Evolutionary conservation across 257 asterid species (phyloP).

Genomic region (Solanum tarapatanum): DNA sequence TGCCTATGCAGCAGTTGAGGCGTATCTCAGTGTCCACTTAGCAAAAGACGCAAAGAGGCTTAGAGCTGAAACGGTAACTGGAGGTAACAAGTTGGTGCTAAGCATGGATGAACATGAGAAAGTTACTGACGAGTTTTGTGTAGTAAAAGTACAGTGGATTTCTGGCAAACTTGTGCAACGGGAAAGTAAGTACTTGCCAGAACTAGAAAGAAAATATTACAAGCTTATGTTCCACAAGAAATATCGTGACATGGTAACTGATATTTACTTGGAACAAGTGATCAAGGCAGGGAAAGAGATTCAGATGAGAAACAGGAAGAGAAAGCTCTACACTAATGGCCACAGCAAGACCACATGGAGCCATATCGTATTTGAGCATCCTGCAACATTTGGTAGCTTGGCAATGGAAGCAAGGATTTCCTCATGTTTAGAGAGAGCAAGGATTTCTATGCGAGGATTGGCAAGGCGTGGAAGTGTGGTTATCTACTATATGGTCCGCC

Average conservation of each 20-base stretch:
- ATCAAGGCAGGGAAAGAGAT: conserved; percentile 12
- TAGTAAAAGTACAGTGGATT: conserved; percentile 26
- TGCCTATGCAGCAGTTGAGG: conserved; percentile 34
- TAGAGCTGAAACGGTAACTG: conserved; percentile 33
- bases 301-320: background rate
- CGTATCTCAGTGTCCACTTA: conserved; percentile 34
- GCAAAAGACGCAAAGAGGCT: conserved; percentile 26
- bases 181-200: background rate
- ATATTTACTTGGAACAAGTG: conserved; percentile 18
- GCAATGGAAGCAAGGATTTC: conserved; percentile 14
- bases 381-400: conserved; percentile 10
- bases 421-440: conserved; percentile 3
- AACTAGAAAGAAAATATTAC: conserved; percentile 7
- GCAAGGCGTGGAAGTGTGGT: background rate
- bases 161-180: conserved; percentile 13
- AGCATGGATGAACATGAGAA: conserved; percentile 42
- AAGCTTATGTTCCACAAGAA: conserved; percentile 16
- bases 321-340: conserved; percentile 19
- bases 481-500: conserved; percentile 6
- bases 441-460: conserved; percentile 5
- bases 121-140: conserved; percentile 22
- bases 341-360: conserved; percentile 6
- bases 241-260: conserved; percentile 4
- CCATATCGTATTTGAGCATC: conserved; percentile 17
- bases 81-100: conserved; percentile 21